Evolutionary conservation across 306 rosid species (phyloP).

Genomic region (Dryas alaskensis): DNA sequence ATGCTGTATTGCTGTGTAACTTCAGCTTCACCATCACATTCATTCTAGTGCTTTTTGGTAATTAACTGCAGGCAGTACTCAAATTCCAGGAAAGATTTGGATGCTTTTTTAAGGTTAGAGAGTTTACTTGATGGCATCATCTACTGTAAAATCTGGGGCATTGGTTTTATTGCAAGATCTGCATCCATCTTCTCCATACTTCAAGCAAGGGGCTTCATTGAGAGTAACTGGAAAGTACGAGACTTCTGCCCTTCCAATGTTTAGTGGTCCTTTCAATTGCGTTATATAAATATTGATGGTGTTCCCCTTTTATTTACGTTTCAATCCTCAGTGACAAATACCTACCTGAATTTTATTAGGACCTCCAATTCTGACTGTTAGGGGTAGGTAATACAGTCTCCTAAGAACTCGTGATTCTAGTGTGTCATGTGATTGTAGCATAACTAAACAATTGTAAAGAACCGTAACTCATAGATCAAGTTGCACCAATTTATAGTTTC

Average conservation of each 20-base stretch:
- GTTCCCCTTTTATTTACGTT: background rate
- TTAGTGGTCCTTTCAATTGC: background rate
- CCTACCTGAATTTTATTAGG: background rate
- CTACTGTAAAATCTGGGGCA: conserved; percentile 56
- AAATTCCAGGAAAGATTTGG: conserved; percentile 16
- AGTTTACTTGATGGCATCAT: conserved; percentile 30
- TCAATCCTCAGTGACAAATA: background rate
- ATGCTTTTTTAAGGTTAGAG: conserved; percentile 1
- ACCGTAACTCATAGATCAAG: too few species aligned
- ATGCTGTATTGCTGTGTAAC: too few species aligned
- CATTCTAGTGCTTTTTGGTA: background rate
- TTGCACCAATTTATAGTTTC: too few species aligned
- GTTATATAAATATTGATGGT: background rate
- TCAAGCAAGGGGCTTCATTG: conserved; percentile 73
- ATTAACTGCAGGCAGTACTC: background rate
- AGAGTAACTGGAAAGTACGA: conserved; percentile 72
- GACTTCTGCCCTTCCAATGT: conserved; percentile 8
- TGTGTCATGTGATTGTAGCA: too few species aligned
- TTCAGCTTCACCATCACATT: background rate
- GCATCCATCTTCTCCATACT: conserved; percentile 59
- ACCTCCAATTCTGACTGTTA: background rate
- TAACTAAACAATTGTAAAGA: too few species aligned
- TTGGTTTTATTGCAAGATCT: conserved; percentile 47
- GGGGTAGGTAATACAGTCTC: too few species aligned
- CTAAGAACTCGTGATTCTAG: too few species aligned